phyloP scores from a whole-genome alignment of 495 filamentous ascomycete species.

The Lophium mytilinum region DNA sequence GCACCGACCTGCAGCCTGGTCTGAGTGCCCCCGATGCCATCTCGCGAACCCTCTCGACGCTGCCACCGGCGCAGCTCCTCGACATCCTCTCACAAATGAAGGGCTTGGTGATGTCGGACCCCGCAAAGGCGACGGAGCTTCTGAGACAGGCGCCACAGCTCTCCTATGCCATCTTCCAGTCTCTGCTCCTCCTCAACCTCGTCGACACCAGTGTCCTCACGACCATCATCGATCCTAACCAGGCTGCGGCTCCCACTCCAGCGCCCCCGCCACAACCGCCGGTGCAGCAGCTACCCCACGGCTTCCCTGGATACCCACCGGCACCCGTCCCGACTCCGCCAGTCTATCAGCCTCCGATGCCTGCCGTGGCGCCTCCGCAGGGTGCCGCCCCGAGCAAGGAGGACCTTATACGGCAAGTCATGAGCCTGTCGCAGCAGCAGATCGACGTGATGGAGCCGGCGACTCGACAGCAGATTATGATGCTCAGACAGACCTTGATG shows the following conservation, averaged over 20 bases:
- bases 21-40: conserved; percentile 85
- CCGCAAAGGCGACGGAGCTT: conserved; percentile 76
- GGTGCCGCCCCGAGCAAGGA: conserved; percentile 9
- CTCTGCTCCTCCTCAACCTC: conserved; percentile 83
- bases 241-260: conserved; percentile 27
- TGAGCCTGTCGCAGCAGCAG: conserved; percentile 63
- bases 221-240: conserved; percentile 49
- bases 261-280: conserved; percentile 22
- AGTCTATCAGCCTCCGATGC: conserved; percentile 39
- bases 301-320: conserved; percentile 18
- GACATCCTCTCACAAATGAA: conserved; percentile 96
- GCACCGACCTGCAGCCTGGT: conserved; percentile 70
- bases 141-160: conserved; percentile 86
- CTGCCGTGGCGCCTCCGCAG: conserved; percentile 35
- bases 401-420: conserved; percentile 63
- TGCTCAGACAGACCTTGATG: conserved; percentile 52
- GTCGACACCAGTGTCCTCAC: conserved; percentile 60
- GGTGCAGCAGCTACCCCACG: conserved; percentile 25
- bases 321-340: conserved; percentile 46
- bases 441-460: conserved; percentile 67
- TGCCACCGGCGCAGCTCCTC: conserved; percentile 82
- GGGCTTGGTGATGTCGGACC: conserved; percentile 68
- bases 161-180: conserved; percentile 92
- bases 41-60: conserved; percentile 73
- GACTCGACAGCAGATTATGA: conserved; percentile 68